A percentile compares a stretch with the other conserved stretches of the same genome.
Evolutionary conservation across 495 filamentous ascomycete species (phyloP).

Genomic region (Aspergillus coremiiformis): DNA sequence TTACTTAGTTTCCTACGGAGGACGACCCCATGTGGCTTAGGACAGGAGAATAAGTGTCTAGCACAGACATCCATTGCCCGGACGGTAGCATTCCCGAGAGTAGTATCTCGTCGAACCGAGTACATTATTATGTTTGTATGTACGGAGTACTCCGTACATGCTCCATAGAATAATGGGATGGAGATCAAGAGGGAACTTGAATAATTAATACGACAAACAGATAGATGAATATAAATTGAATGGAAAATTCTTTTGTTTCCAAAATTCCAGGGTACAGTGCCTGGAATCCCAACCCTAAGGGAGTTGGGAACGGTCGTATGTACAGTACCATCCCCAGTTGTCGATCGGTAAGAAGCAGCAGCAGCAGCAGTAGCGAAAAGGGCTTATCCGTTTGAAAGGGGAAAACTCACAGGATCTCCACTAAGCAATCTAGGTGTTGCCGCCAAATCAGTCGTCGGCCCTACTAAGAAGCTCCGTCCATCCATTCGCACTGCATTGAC

Average conservation of each 20-base stretch:
- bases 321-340: neutral
- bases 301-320: too few relatives aligned
- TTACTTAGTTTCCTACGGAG: neutral
- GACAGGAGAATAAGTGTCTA: neutral
- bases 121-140: too few relatives aligned
- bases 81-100: too few relatives aligned
- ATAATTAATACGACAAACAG: neutral
- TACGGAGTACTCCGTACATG: too few relatives aligned
- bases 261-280: too few relatives aligned
- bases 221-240: neutral
- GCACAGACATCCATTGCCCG: neutral
- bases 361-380: neutral
- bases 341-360: neutral
- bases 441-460: conserved; percentile 10
- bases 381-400: neutral
- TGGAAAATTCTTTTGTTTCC: neutral
- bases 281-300: too few relatives aligned
- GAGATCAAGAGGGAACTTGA: neutral
- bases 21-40: neutral
- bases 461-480: neutral
- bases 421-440: conserved; percentile 18
- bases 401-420: neutral
- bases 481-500: conserved; percentile 16
- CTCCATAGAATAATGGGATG: too few relatives aligned
- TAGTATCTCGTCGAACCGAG: too few relatives aligned